Evolutionary conservation across 2,329 filamentous ascomycete genomes (phyloP), one percentile per base, ranked within the genome.

Genomic region (Xylaria arbuscula): DNA sequence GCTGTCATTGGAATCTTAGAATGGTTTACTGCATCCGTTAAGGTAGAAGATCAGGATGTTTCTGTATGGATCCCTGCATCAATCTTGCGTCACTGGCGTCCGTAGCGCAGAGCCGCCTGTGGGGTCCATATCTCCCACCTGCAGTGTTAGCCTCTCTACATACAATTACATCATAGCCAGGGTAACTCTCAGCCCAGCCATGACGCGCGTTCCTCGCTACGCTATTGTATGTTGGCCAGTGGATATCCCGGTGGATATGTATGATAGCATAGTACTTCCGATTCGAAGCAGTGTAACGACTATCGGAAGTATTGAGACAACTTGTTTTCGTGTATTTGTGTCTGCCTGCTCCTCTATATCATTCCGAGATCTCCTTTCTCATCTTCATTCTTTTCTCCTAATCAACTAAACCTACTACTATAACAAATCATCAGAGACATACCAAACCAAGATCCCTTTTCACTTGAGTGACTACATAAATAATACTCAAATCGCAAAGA

Each of bases 81-180:
- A 64, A 47, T 13, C 53, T 54, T 64, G 61, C 67, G 67, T 70
- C 67, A 70, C 51, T 7, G 24, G 54, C 36, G 38, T 63, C 48
- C 56, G 58, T 17, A 53, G 50, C 15, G 42, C 6, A 38, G 62
- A 68, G 66, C 66, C 66, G 56, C 66, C 42, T 68, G 62, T 65
- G 51, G 66, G 45, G 32, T 61, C 17, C 32, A 28, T 3, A n/a
- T 54, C 9, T 38, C 54, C n/a, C n/a, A n/a, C n/a, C n/a, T n/a
- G 48, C 28, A 8, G 48, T 19, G 50, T 32, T 15, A 63, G 47
- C 45, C 2, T 22, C 51, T 67, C 53, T 60, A 42, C 62, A 11
- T 28, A 28, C 32, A 22, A 70, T 71, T 69, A 69, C 64, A 67
- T 69, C 69, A 71, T 71, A 64, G 55, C 24, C 64, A 67, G 66